Conservation (phyloP, 2,329 filamentous ascomycete species). For the Achaetomium macrosporum region DNA sequence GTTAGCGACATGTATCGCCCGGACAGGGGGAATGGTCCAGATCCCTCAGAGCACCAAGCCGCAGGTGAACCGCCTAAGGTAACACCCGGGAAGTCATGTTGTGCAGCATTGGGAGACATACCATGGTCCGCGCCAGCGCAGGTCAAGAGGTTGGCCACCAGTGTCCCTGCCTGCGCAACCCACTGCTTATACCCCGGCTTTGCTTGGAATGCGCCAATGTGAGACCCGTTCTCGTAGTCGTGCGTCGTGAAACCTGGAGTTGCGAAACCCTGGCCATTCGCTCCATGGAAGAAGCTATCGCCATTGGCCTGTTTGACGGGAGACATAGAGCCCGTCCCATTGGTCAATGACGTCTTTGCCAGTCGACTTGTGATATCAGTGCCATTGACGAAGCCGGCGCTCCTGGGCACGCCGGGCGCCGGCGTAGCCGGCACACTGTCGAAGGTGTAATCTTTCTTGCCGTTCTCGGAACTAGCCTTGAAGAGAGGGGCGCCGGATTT, state of each 20-base stretch:
- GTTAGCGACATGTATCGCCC: slow-evolving; percentile 7
- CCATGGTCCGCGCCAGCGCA: slow-evolving; percentile 91
- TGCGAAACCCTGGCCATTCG: slow-evolving; percentile 7
- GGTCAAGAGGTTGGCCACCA: slow-evolving; percentile 89
- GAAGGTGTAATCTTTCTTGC: slow-evolving; percentile 69
- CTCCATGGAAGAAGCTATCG: slow-evolving; percentile 10
- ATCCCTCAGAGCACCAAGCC: not conserved
- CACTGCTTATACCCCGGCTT: slow-evolving; percentile 96
- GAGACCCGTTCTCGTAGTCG: slow-evolving; percentile 55
- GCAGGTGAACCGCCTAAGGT: not conserved
- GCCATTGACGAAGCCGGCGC: slow-evolving; percentile 59
- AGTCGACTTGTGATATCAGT: slow-evolving; percentile 70
- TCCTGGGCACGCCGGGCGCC: slow-evolving; percentile 63
- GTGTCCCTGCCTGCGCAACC: slow-evolving; percentile 93
- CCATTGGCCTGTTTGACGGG: slow-evolving; percentile 17
- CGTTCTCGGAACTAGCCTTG: slow-evolving; percentile 51
- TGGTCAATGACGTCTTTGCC: slow-evolving; percentile 56
- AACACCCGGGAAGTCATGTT: not conserved
- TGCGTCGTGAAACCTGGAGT: slow-evolving; percentile 50
- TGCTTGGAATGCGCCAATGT: slow-evolving; percentile 58
- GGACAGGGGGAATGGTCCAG: not conserved
- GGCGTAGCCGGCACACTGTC: slow-evolving; percentile 89
- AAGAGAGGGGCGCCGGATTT: slow-evolving; percentile 85
- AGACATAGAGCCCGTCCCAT: slow-evolving; percentile 38
- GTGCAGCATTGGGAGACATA: slow-evolving; percentile 34